phyloP scores from a whole-genome alignment of 2,329 filamentous ascomycete genomes.

The Chaetomiaceae sp. region DNA sequence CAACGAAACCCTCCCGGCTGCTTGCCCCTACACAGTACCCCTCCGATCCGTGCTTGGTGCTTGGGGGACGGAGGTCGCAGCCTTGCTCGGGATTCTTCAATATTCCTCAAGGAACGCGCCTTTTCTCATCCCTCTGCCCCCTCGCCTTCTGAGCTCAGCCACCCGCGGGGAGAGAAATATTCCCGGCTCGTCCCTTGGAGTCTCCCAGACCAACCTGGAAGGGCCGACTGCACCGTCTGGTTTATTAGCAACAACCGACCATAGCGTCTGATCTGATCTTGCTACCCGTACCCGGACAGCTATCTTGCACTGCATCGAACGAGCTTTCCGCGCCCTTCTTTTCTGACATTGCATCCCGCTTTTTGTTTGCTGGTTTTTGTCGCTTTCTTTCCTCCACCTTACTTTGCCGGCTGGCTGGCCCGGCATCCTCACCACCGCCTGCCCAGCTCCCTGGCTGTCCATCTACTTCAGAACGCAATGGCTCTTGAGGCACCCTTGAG shows the following conservation, averaged over 20 bases:
- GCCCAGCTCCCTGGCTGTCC: slow-evolving; percentile 3
- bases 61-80: background rate
- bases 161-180: background rate
- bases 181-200: background rate
- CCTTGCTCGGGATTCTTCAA: slow-evolving; percentile 4
- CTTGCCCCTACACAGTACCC: no score
- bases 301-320: no score
- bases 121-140: background rate
- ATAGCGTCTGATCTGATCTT: background rate
- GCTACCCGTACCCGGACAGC: no score
- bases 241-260: background rate
- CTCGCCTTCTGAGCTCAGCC: background rate
- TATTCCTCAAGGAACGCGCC: slow-evolving; percentile 2
- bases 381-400: no score
- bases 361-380: no score
- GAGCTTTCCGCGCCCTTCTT: no score
- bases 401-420: no score
- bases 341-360: no score
- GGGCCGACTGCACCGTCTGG: background rate
- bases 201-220: background rate
- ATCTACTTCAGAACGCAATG: slow-evolving; percentile 37
- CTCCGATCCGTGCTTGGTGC: no score
- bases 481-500: slow-evolving; percentile 59
- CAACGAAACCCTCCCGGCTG: slow-evolving; percentile 13
- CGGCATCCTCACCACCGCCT: background rate